Conservation (phyloP, 768 basidiomycete genomes). For the Mycena filopes region DNA sequence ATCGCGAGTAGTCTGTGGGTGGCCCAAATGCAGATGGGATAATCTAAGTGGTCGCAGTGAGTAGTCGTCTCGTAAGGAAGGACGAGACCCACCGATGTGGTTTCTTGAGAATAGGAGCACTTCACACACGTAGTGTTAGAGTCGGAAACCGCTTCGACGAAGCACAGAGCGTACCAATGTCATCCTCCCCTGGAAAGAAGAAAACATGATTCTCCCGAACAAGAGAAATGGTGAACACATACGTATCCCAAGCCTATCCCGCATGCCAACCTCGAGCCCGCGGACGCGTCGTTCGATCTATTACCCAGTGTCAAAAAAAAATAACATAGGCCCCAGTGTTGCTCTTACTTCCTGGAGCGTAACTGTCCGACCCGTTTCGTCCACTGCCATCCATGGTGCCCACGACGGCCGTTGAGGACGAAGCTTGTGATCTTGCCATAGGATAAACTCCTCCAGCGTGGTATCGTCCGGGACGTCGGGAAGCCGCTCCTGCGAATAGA, state of each 20-base stretch:
- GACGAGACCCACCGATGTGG: background rate
- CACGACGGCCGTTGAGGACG: background rate
- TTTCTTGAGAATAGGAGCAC: background rate
- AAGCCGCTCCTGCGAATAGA: background rate
- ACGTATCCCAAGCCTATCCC: background rate
- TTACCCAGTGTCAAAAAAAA: background rate
- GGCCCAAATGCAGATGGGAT: conserved; percentile 4
- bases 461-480: background rate
- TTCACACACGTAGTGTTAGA: background rate
- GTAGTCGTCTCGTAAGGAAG: background rate
- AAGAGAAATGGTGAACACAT: background rate
- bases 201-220: background rate
- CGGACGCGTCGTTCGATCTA: conserved; percentile 1
- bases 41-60: background rate
- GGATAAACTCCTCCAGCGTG: conserved; percentile 3
- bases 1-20: background rate
- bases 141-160: background rate
- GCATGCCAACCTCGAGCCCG: background rate
- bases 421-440: background rate
- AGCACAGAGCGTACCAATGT: background rate
- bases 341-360: background rate
- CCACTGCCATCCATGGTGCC: background rate
- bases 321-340: background rate
- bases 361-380: background rate
- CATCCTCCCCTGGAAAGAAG: background rate